phyloP scores from a whole-genome alignment of 2,329 filamentous ascomycete genomes.

The Penicillium sp. region DNA sequence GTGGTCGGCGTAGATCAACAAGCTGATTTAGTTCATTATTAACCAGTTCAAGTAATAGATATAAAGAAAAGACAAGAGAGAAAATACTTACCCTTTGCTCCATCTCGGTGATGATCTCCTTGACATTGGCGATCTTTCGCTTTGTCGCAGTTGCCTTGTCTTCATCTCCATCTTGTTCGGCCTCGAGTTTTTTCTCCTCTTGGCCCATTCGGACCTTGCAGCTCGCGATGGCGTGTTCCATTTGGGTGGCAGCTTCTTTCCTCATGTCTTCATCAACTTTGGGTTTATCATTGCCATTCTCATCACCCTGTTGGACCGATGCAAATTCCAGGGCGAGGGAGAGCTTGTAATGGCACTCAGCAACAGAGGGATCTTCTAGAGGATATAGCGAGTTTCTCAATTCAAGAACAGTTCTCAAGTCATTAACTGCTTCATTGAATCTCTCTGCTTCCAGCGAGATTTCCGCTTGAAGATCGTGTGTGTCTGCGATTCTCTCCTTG shows the following conservation, averaged over 20 bases:
- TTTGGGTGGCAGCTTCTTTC: slow-evolving; percentile 57
- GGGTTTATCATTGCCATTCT: slow-evolving; percentile 40
- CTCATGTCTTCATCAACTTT: slow-evolving; percentile 55
- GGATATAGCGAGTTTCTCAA: slow-evolving; percentile 78
- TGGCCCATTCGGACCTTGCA: slow-evolving; percentile 55
- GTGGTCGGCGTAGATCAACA: slow-evolving; percentile 56
- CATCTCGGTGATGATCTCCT: slow-evolving; percentile 62
- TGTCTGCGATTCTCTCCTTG: slow-evolving; percentile 86
- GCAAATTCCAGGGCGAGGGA: slow-evolving; percentile 93
- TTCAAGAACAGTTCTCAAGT: slow-evolving; percentile 72
- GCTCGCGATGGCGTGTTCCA: slow-evolving; percentile 60
- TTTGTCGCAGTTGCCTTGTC: slow-evolving; percentile 41
- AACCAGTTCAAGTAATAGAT: slow-evolving; percentile 6
- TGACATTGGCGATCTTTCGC: slow-evolving; percentile 56
- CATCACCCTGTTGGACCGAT: slow-evolving; percentile 60
- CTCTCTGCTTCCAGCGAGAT: slow-evolving; percentile 96
- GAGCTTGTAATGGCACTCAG: slow-evolving; percentile 95
- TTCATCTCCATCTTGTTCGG: slow-evolving; percentile 40
- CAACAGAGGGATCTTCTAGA: slow-evolving; percentile 77
- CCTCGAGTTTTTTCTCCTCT: slow-evolving; percentile 49
- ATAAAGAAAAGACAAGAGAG: not conserved
- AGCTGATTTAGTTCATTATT: slow-evolving; percentile 42
- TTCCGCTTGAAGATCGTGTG: slow-evolving; percentile 89
- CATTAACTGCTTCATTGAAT: slow-evolving; percentile 82
- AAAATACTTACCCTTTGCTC: slow-evolving; percentile 51